These are phyloP conservation scores for Xylaria sp. DNA, from an alignment of 2,329 filamentous ascomycete species.

Conservation along the genomic window DNA sequence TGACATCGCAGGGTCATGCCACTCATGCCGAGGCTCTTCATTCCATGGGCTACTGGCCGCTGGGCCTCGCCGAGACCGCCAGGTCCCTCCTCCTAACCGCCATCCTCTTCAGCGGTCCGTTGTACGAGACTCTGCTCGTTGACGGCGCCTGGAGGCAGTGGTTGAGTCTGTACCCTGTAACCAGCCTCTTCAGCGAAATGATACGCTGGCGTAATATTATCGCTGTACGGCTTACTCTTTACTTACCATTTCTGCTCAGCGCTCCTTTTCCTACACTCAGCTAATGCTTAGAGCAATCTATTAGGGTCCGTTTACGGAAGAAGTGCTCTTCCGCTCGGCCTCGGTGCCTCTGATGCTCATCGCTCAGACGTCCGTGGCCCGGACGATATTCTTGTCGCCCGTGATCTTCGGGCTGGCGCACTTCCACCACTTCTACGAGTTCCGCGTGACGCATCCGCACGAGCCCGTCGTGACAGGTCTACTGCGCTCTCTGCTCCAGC, in stretches of 20 bases:
- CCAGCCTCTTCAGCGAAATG: conserved; percentile 76
- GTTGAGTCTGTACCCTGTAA: conserved; percentile 65
- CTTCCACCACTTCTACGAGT: conserved; percentile 96
- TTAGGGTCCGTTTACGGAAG: conserved; percentile 88
- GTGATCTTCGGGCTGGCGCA: conserved; percentile 94
- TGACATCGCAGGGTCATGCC: conserved; percentile 64
- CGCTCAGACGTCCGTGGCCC: conserved; percentile 65
- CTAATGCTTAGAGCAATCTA: conserved; percentile 1
- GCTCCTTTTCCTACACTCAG: neutral
- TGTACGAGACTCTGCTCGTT: conserved; percentile 82
- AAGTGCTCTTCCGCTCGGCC: conserved; percentile 90
- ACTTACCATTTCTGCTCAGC: neutral
- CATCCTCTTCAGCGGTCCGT: conserved; percentile 83
- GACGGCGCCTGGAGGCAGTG: conserved; percentile 77
- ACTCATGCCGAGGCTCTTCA: conserved; percentile 68
- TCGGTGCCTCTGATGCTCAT: conserved; percentile 85
- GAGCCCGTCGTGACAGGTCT: conserved; percentile 72
- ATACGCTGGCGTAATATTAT: conserved; percentile 88
- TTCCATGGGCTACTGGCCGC: conserved; percentile 83
- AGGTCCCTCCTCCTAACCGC: conserved; percentile 76
- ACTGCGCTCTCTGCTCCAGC: conserved; percentile 81
- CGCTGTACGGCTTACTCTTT: conserved; percentile 68
- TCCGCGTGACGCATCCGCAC: conserved; percentile 80
- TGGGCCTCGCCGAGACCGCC: conserved; percentile 71
- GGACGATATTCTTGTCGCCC: conserved; percentile 83